These are phyloP conservation scores for Aspergillus ochraceus DNA, from an alignment of 2,329 filamentous ascomycete genomes.

Conservation along the genomic window DNA sequence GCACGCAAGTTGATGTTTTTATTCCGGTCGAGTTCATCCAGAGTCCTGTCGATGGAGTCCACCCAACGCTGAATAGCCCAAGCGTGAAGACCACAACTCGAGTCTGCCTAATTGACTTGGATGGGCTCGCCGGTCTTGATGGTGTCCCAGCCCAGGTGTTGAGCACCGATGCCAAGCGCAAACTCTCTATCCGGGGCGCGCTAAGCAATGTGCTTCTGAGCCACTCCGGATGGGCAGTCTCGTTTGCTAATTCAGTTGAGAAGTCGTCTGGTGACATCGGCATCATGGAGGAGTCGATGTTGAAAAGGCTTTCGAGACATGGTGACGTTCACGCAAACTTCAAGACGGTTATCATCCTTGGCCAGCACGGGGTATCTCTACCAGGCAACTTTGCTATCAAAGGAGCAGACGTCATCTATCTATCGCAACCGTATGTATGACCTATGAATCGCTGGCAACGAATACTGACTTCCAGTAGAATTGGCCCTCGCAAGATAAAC, in stretches of 20 bases:
- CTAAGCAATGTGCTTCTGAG: constrained; percentile 26
- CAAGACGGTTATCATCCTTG: constrained; percentile 25
- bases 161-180: constrained; percentile 29
- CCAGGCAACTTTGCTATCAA: constrained; percentile 9
- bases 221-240: constrained; percentile 25
- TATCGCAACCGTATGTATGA: constrained; percentile 28
- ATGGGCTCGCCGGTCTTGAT: constrained; percentile 23
- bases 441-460: neutral
- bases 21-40: constrained; percentile 21
- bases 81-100: constrained; percentile 13
- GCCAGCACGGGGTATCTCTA: constrained; percentile 11
- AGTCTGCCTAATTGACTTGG: constrained; percentile 30
- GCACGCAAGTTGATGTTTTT: constrained; percentile 31
- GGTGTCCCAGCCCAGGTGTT: constrained; percentile 23
- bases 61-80: neutral
- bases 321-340: constrained; percentile 18
- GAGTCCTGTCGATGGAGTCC: neutral
- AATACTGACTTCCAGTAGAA: constrained; percentile 20
- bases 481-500: constrained; percentile 28
- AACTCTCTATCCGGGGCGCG: constrained; percentile 26
- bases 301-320: constrained; percentile 18
- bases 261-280: constrained; percentile 27
- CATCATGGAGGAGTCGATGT: constrained; percentile 13
- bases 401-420: constrained; percentile 20
- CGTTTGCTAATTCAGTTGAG: constrained; percentile 24